Base-by-base conservation (phyloP, 305 asterid species). In the Ruellia speciosa region DNA sequence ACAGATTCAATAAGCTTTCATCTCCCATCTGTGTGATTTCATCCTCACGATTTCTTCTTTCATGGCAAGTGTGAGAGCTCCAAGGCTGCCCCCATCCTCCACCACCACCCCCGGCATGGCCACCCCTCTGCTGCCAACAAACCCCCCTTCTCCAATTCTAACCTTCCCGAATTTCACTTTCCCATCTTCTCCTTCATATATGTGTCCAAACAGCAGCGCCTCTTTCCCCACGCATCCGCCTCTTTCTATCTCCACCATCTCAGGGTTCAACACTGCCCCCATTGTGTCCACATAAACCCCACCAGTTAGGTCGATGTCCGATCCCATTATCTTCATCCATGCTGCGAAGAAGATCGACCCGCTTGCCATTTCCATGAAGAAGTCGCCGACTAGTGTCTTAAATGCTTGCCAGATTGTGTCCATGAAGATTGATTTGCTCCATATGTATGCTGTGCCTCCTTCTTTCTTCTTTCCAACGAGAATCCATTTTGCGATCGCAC, bases 81-180 rank as follows among this genome's bases (percentile, higher is more conserved):
- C 75, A 61, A 88, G 87, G 63, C 75, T 58, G 33, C 84, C 88
- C 2, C 85, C 88, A 37, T 59, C 73, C 60, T 81, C 87, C 62
- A 88, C 83, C 14, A 80, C 79, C 45, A 88, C 96, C 35, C 96
- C 95, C 11, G 96, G 96, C 96, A 88, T 88, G 18, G 74, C 95
- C 15, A 85, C 74, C 7, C 84, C 86, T 63, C 95, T 71, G 41
- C 87, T 81, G 60, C 96, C 96, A 31, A 85, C 81, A 65, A 77
- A 88, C 24, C 95, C 92, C 2, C 82, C 85, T 66, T 83, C 94
- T 19, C 81, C 86, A 33, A 88, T 64, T 56, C 58, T 79, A 46
- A 88, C 76, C 79, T 81, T 88, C 11, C 94, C 94, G 56, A 79
- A 88, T 78, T 85, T 88, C 70, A 88, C 87, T 63, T 74, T 70